These are phyloP conservation scores for Cryptosporidium meleagridis DNA, from an alignment of 169 alveolate genomes.

Conservation along the genomic window DNA sequence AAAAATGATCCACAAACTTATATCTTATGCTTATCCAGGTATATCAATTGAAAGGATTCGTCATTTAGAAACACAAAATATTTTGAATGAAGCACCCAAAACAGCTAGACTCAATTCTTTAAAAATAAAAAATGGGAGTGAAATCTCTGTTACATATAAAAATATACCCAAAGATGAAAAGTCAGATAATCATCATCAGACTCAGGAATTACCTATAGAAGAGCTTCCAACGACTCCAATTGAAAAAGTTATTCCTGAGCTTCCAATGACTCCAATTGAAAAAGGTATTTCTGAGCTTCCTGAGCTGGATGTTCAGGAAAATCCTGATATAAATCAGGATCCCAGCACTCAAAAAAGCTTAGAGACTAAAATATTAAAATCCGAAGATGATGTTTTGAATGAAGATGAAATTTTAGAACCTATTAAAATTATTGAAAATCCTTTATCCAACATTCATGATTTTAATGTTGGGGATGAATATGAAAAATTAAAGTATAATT, in stretches of 20 bases:
- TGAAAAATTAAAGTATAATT: neutral
- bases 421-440: neutral
- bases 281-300: neutral
- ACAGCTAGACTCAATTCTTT: neutral
- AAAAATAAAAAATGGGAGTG: slow-evolving; percentile 36
- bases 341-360: neutral
- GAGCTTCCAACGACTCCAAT: slow-evolving; percentile 16
- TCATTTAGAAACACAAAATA: slow-evolving; percentile 15
- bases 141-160: slow-evolving; percentile 25
- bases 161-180: neutral
- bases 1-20: slow-evolving; percentile 8
- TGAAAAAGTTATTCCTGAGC: neutral
- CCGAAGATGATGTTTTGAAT: neutral
- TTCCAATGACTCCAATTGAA: neutral
- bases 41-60: slow-evolving; percentile 13
- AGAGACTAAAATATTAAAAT: neutral
- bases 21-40: slow-evolving; percentile 1
- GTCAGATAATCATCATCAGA: neutral
- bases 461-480: neutral
- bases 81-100: slow-evolving; percentile 16
- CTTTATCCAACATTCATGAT: neutral
- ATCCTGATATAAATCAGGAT: neutral
- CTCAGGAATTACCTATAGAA: neutral
- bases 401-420: neutral
- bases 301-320: neutral